Percentiles rank a stretch among this genome's conserved stretches.
phyloP scores from a whole-genome alignment of 1,284 basidiomycete genomes.

The Cryptococcus deneoformans region DNA sequence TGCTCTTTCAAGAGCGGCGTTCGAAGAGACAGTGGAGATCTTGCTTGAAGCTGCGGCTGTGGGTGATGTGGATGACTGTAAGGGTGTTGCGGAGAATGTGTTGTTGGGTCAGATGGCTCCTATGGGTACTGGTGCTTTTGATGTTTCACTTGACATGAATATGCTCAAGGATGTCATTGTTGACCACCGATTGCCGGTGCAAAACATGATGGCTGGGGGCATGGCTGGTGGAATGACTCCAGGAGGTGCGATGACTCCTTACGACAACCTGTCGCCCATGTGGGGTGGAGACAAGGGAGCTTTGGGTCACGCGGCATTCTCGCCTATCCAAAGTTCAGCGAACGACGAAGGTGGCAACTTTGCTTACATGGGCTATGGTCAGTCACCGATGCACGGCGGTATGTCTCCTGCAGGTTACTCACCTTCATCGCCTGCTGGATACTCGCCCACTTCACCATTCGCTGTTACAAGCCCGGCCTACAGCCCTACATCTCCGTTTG shows the following conservation, averaged over 20 bases:
- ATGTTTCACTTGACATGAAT: constrained; percentile 92
- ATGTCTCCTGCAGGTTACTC: constrained; percentile 61
- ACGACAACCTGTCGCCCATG: constrained; percentile 76
- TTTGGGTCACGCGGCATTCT: constrained; percentile 87
- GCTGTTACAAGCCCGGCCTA: constrained; percentile 44
- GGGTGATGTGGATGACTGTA: constrained; percentile 97
- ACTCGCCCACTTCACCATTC: constrained; percentile 82
- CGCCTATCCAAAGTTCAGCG: constrained; percentile 84
- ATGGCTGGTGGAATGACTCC: constrained; percentile 89
- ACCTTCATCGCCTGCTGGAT: constrained; percentile 47
- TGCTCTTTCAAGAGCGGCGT: constrained; percentile 96
- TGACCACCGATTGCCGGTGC: constrained; percentile 86
- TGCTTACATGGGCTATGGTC: constrained; percentile 67
- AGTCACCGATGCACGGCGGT: constrained; percentile 69
- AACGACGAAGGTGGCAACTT: constrained; percentile 75
- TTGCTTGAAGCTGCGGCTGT: constrained; percentile 98
- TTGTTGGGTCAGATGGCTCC: constrained; percentile 99
- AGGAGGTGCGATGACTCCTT: constrained; percentile 87
- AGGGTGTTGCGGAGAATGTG: constrained; percentile 97
- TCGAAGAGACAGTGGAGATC: constrained; percentile 99
- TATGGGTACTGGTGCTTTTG: constrained; percentile 94
- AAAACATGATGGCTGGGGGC: constrained; percentile 65
- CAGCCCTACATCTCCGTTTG: constrained; percentile 76
- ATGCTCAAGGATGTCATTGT: constrained; percentile 99
- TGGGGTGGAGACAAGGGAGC: constrained; percentile 55